Evolutionary conservation across 768 basidiomycete genomes (phyloP), one percentile per base, ranked within the genome.

Genomic region (Hygrocybe coccinea): DNA sequence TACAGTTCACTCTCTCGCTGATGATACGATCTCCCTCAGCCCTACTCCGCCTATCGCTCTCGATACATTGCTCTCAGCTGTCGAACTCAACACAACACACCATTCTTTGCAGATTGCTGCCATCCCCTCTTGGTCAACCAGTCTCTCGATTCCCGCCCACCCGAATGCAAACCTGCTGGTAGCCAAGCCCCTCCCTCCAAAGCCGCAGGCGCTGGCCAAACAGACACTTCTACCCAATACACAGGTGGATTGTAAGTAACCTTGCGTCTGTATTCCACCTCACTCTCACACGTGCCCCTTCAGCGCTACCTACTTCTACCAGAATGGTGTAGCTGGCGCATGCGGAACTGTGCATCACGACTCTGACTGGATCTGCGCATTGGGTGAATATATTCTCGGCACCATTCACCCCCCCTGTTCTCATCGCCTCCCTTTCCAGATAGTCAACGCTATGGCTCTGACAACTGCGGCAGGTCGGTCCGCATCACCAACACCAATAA

Each of bases 91-190:
- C 80, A 81, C 62, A 69, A 74, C 64, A 75, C 76, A 8, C 46
- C 67, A 14, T 86, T 85, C 74, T 91, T 88, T 68, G 74, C 82
- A 53, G 62, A 72, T 25, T 91, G 91, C 66, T 88, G 89, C 76
- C 83, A 83, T 66, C 84, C 88, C 56, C 72, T 88, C 57, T 73
- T 84, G 64, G 84, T 5, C 2, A 35, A 51, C 85, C 65, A 38
- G 77, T 68, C 52, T n/a, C 38, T 54, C 38, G 5, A 9, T 15
- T 7, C 21, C 58, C 81, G 79, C 56, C 76, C 79, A 25, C 59
- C 80, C 15, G 69, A 81, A 63, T 89, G 87, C 67, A 74, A 66
- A 61, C 80, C 81, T 14, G 66, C 37, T 21, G 7, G 65, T 25
- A 60, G 58, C 25, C 57, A 65, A 48, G 37, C 57, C 36, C 19